Evolutionary conservation across 306 rosid genomes (phyloP).

Genomic region (Quercus cerris): DNA sequence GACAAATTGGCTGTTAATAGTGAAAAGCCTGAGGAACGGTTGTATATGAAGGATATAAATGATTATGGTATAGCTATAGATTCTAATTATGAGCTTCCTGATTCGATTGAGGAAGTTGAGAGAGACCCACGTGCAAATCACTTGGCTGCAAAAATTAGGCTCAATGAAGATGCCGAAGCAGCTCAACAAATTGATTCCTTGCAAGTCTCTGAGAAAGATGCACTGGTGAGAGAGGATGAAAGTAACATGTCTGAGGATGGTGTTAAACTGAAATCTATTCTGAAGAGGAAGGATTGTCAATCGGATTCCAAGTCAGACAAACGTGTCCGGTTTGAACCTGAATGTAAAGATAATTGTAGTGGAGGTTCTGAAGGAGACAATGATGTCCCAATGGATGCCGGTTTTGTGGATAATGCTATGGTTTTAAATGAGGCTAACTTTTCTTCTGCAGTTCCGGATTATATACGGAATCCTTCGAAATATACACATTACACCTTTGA

Average conservation of each 20-base stretch:
- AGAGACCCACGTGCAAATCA: conserved; percentile 91
- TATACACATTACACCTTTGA: conserved; percentile 76
- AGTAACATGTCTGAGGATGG: conserved; percentile 18
- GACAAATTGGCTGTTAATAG: conserved; percentile 83
- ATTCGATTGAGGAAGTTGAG: conserved; percentile 35
- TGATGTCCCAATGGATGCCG: conserved; percentile 29
- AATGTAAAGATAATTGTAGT: conserved; percentile 34
- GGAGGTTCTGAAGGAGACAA: conserved; percentile 28
- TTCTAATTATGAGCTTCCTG: conserved; percentile 48
- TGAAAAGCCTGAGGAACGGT: conserved; percentile 53
- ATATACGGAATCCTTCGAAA: conserved; percentile 63
- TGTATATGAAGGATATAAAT: conserved; percentile 59
- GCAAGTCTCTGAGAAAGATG: conserved; percentile 48
- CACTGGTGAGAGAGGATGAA: conserved; percentile 9
- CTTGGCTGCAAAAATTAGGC: conserved; percentile 68
- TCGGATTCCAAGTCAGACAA: conserved; percentile 47
- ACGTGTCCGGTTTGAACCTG: conserved; percentile 82
- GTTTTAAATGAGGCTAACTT: conserved; percentile 24
- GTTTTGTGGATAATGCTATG: conserved; percentile 23
- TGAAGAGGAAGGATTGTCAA: conserved; percentile 66
- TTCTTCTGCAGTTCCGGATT: conserved; percentile 72
- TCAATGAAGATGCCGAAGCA: conserved; percentile 63
- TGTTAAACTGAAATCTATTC: conserved; percentile 65
- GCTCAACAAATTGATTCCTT: conserved; percentile 48
- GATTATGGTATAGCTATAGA: conserved; percentile 69